These are phyloP conservation scores for Salix viminalis DNA, from an alignment of 345 rosid genomes.

Conservation along the genomic window DNA sequence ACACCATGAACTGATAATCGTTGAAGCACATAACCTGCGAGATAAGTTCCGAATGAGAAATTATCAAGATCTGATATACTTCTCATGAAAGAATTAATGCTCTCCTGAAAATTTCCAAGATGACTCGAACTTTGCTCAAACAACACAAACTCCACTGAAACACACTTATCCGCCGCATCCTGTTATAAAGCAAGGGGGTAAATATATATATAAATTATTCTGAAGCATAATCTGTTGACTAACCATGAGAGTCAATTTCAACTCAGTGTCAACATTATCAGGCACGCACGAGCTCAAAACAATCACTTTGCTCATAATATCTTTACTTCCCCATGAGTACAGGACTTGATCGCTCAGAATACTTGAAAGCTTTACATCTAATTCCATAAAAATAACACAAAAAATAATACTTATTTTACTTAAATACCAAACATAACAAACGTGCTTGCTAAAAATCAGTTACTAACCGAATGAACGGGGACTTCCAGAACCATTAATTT, in stretches of 20 bases:
- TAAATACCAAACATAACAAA: too few relatives aligned
- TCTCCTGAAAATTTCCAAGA: constrained; percentile 47
- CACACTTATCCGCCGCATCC: constrained; percentile 83
- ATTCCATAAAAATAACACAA: constrained; percentile 5
- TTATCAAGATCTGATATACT: constrained; percentile 82
- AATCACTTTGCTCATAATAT: constrained; percentile 58
- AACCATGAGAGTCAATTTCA: constrained; percentile 57
- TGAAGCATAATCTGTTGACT: constrained; percentile 9
- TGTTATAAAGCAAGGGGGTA: constrained; percentile 19
- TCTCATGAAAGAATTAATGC: constrained; percentile 39
- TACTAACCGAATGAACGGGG: constrained; percentile 35
- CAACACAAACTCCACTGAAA: constrained; percentile 65
- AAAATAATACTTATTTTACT: not conserved
- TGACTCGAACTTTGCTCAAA: constrained; percentile 52
- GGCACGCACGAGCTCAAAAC: constrained; percentile 62
- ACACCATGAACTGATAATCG: not conserved
- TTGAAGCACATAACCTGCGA: constrained; percentile 46
- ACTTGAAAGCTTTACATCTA: constrained; percentile 55
- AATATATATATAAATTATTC: not conserved
- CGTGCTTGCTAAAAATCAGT: not conserved
- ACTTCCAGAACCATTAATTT: constrained; percentile 48
- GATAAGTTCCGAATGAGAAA: constrained; percentile 58
- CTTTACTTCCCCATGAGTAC: constrained; percentile 74
- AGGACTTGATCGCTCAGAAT: constrained; percentile 58
- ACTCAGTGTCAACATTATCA: constrained; percentile 33